Conservation (phyloP, 192 early-diverging fungal species). For the Bifiguratus adelaidae region DNA sequence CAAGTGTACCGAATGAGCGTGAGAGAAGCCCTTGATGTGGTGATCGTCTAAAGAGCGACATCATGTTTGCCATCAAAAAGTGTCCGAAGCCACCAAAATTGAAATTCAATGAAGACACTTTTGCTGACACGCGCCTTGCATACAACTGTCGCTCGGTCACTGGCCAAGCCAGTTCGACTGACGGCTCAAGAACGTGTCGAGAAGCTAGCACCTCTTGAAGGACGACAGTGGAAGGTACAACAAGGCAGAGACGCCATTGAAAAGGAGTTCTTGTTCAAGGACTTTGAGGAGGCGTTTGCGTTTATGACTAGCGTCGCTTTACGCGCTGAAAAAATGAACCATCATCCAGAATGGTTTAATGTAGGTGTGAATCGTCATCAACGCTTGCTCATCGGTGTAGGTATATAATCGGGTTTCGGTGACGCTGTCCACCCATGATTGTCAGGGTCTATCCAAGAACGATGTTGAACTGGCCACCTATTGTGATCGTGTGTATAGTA, state of each 20-base stretch:
- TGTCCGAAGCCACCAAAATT: no score
- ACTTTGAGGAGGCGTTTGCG: constrained; percentile 83
- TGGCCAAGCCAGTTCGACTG: not conserved
- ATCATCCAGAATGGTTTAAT: constrained; percentile 96
- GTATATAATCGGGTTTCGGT: constrained; percentile 91
- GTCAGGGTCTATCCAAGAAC: constrained; percentile 62
- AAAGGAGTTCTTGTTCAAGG: constrained; percentile 67
- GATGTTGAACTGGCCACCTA: constrained; percentile 73
- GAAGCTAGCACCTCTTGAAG: not conserved
- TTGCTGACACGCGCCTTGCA: no score
- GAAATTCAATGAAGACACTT: no score
- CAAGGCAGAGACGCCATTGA: constrained; percentile 57
- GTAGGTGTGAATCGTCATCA: constrained; percentile 20
- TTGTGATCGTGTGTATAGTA: constrained; percentile 33
- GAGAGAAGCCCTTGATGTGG: no score
- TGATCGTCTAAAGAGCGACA: no score
- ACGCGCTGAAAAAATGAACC: constrained; percentile 83
- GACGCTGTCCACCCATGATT: constrained; percentile 86
- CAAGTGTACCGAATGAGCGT: not conserved
- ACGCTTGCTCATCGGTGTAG: constrained; percentile 21
- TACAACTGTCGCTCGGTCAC: no score
- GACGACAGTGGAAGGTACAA: constrained; percentile 40
- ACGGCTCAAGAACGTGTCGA: not conserved
- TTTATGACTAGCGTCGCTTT: constrained; percentile 93
- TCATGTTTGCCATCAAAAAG: no score